These are phyloP conservation scores for Nicotiana noctiflora DNA, from an alignment of 257 asterid species.

Conservation along the genomic window DNA sequence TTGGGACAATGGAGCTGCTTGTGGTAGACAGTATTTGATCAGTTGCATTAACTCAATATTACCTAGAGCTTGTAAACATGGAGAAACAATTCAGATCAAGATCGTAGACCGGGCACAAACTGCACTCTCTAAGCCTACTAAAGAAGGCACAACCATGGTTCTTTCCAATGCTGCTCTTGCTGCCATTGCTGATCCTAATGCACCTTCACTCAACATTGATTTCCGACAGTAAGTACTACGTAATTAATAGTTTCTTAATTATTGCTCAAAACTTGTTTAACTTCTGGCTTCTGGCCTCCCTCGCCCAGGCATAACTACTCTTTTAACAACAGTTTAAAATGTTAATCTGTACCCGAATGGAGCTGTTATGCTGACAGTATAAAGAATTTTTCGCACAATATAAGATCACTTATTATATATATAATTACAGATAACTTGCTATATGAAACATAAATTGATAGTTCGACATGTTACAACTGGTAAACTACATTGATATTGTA, in stretches of 20 bases:
- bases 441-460: too few relatives aligned
- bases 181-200: constrained; percentile 31
- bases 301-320: background rate
- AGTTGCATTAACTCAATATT: constrained; percentile 51
- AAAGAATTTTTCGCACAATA: too few relatives aligned
- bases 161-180: constrained; percentile 42
- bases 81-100: constrained; percentile 38
- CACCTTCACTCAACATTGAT: constrained; percentile 43
- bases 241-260: too few relatives aligned
- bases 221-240: constrained; percentile 60
- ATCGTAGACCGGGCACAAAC: constrained; percentile 57
- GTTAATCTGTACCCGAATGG: too few relatives aligned
- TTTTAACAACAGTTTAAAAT: too few relatives aligned
- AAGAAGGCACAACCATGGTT: constrained; percentile 41
- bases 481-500: too few relatives aligned
- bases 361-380: too few relatives aligned
- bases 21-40: constrained; percentile 74
- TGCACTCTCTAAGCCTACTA: constrained; percentile 33
- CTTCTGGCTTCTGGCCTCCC: background rate
- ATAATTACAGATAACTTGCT: too few relatives aligned
- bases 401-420: too few relatives aligned
- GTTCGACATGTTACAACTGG: too few relatives aligned
- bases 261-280: too few relatives aligned
- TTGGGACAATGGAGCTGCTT: constrained; percentile 84
- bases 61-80: constrained; percentile 36